A percentile compares a stretch with the other conserved stretches of the same genome.
phyloP scores from a whole-genome alignment of 768 basidiomycete species.

The Mycena polygramma region DNA sequence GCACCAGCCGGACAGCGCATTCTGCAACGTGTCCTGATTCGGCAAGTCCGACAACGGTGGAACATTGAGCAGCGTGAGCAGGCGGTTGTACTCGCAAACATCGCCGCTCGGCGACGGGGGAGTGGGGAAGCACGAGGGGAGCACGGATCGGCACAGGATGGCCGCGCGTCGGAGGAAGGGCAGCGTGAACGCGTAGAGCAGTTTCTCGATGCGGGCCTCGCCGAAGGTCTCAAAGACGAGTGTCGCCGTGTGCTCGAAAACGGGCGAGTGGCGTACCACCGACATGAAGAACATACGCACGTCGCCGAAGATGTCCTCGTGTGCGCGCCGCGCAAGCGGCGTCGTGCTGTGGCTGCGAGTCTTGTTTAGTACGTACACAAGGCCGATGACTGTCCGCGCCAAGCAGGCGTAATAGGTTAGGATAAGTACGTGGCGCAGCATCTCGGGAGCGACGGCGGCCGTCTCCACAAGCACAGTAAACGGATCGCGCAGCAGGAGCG shows the following conservation, averaged over 20 bases:
- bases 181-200: constrained; percentile 89
- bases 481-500: constrained; percentile 90
- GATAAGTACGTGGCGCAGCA: constrained; percentile 89
- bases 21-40: constrained; percentile 88
- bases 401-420: constrained; percentile 93
- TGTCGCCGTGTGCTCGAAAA: constrained; percentile 88
- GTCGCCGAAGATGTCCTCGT: constrained; percentile 85
- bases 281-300: constrained; percentile 93
- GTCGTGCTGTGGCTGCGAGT: constrained; percentile 66
- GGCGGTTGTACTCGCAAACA: constrained; percentile 81
- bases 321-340: constrained; percentile 60
- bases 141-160: constrained; percentile 83
- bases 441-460: constrained; percentile 90
- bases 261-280: constrained; percentile 88
- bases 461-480: constrained; percentile 91
- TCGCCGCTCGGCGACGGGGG: constrained; percentile 56
- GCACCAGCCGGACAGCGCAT: constrained; percentile 91
- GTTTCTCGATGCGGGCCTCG: constrained; percentile 86
- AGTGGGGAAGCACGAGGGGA: constrained; percentile 73
- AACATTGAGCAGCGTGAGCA: constrained; percentile 81
- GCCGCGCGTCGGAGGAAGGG: constrained; percentile 93
- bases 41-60: constrained; percentile 85
- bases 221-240: constrained; percentile 85
- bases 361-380: constrained; percentile 87
- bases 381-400: constrained; percentile 86